Evolutionary conservation across 176 grass and related monocot genomes (phyloP), one percentile per base, ranked within the genome.

Genomic region (Aegilops speltoides): DNA sequence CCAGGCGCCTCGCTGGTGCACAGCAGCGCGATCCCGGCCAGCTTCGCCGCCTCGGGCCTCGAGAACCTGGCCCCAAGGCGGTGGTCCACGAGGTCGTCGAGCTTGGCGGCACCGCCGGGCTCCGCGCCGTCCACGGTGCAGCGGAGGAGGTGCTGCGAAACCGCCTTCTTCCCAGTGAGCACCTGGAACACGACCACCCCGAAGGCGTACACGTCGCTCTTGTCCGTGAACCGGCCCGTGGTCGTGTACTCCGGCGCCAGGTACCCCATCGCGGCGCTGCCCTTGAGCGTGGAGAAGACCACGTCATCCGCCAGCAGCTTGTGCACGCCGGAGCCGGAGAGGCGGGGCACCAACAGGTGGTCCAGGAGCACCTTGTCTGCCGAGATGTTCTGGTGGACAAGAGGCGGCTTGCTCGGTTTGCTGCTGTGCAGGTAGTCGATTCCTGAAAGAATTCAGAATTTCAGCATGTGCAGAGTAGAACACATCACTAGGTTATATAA

Each of bases 191-290:
- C 82, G 34, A 95, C 81, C 6, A 95, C 91, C 57, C 93, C 93
- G 54, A 95, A 95, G 61, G 93, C 88, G 87, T 95, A 95, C 29
- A 93, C 90, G 87, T 95, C 93, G 82, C 83, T 82, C 85, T 93
- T 93, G 52, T 95, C 93, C 8, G 93, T 93, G 91, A 89, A 95
- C 65, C 91, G 86, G 24, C 93, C 93, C 7, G 88, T 93, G n/a
- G 91, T 89, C 6, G 91, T 93, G 84, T 95, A 95, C 85, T 95
- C 93, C 5, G 93, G 93, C 6, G 91, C 81, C 26, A 95, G 72
- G 83, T 95, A 95, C 0, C 93, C 93, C 93, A 93, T 95, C n/a
- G 91, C 91, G 26, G 93, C 93, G 76, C 93, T 95, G 63, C 82
- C 91, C 89, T 95, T 95, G 86, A 95, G 93, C 10, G 88, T 46